Evolutionary conservation across 2,329 filamentous ascomycete species (phyloP), one percentile per base, ranked within the genome.

Genomic region (Eutypa lata): DNA sequence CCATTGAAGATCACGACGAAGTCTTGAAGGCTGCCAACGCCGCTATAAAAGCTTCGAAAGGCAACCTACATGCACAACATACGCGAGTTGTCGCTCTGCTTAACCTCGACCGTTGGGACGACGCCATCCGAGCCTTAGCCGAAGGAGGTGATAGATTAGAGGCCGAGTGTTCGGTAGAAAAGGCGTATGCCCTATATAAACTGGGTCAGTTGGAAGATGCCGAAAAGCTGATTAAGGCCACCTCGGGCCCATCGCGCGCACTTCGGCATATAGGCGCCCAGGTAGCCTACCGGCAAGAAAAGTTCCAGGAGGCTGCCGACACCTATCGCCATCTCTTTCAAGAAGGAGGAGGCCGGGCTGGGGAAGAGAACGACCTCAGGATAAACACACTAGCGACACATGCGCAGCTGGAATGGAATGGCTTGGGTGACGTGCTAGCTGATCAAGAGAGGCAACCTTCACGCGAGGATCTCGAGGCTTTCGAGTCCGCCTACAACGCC

Each of bases 171-270:
- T 65, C 73, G 16, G 76, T 92, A 43, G 90, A 92, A 69, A 86
- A 86, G 67, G 83, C 88, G 2, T 95, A 95, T 73, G 87, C 88
- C n/a, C 78, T 92, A 19, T 95, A 94, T 74, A 94, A 92, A 74
- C 81, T 83, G 0, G 88, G 89, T 22, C 78, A 84, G 58, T 79
- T 90, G 1, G 74, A 79, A 19, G 85, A 87, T 52, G 89, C 90
- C 19, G 77, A 80, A 24, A 69, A 66, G 2, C 57, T 73, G 16
- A 64, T 81, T 18, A 62, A 71, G 16, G 60, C 60, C 73, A 56
- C 67, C 14, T 52, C 52, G 35, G 51, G 53, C 38, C 51, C 58
- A 16, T 63, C 65, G 13, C 66, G 71, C 48, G 68, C 68, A 57
- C 74, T 73, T 55, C 71, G 69, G 35, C 84, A 87, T 65, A 69